Conservation (phyloP, 768 basidiomycete species). For the Pisolithus microcarpus region DNA sequence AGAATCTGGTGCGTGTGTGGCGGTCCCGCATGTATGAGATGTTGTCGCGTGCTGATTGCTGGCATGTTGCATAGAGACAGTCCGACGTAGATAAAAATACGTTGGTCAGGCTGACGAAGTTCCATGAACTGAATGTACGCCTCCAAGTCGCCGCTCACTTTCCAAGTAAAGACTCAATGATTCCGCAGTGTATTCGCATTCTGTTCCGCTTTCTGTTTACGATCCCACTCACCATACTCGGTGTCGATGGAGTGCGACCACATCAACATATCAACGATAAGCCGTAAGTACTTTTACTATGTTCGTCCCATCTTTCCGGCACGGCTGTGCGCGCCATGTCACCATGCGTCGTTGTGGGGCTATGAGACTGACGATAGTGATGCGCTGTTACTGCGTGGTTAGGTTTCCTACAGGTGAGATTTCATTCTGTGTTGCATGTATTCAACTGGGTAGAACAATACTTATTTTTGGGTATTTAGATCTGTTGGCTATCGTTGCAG, state of each 20-base stretch:
- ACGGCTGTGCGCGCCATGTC: neutral
- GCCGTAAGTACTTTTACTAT: slow-evolving; percentile 31
- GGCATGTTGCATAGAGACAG: slow-evolving; percentile 33
- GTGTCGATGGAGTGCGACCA: slow-evolving; percentile 57
- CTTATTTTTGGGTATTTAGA: slow-evolving; percentile 34
- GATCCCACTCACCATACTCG: slow-evolving; percentile 57
- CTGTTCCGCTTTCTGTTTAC: slow-evolving; percentile 69
- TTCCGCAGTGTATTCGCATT: slow-evolving; percentile 54
- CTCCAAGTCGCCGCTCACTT: neutral
- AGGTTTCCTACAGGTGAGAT: slow-evolving; percentile 23
- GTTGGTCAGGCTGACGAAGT: slow-evolving; percentile 68
- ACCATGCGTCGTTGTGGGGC: neutral
- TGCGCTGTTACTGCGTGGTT: neutral
- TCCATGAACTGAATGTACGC: slow-evolving; percentile 76
- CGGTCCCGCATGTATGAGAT: neutral
- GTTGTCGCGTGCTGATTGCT: neutral
- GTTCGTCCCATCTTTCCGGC: neutral
- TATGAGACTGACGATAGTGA: neutral
- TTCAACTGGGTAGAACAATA: neutral
- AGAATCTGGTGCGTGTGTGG: slow-evolving; percentile 45
- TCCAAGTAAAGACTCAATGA: neutral
- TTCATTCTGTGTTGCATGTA: neutral
- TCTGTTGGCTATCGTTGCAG: slow-evolving; percentile 49
- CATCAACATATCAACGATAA: slow-evolving; percentile 61
- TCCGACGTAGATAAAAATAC: slow-evolving; percentile 60